These are phyloP conservation scores for Cordyceps cateniannulata DNA, from an alignment of 2,329 filamentous ascomycete species.

Conservation along the genomic window DNA sequence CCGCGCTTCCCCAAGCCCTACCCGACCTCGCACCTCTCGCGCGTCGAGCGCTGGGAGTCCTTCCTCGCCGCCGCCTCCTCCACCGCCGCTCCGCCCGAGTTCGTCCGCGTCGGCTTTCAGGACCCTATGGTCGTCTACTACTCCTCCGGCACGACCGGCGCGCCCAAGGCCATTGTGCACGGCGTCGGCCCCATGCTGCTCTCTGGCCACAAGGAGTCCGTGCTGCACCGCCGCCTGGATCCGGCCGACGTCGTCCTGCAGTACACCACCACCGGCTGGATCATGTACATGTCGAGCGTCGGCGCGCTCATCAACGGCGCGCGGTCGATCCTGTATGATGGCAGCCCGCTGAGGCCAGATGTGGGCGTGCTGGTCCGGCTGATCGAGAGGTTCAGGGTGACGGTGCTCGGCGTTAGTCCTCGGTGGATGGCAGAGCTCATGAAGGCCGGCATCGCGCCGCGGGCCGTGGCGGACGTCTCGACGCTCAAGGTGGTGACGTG, in stretches of 20 bases:
- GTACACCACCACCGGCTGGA: slow-evolving; percentile 72
- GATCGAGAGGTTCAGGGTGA: slow-evolving; percentile 57
- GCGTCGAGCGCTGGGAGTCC: slow-evolving; percentile 35
- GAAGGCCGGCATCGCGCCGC: slow-evolving; percentile 56
- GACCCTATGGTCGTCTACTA: slow-evolving; percentile 76
- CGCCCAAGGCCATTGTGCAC: slow-evolving; percentile 82
- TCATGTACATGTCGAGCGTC: slow-evolving; percentile 71
- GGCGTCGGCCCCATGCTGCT: slow-evolving; percentile 59
- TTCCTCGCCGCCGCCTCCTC: slow-evolving; percentile 34
- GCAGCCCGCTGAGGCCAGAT: slow-evolving; percentile 70
- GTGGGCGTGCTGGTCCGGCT: slow-evolving; percentile 56
- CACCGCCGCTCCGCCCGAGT: slow-evolving; percentile 33
- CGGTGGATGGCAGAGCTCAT: slow-evolving; percentile 70
- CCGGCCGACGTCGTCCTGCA: slow-evolving; percentile 41
- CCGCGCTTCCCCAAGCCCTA: slow-evolving; percentile 51
- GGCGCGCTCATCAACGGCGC: slow-evolving; percentile 53
- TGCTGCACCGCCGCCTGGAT: slow-evolving; percentile 38
- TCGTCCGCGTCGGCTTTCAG: slow-evolving; percentile 59
- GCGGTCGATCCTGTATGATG: slow-evolving; percentile 69
- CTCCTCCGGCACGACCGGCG: slow-evolving; percentile 74
- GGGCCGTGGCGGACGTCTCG: slow-evolving; percentile 56
- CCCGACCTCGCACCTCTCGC: slow-evolving; percentile 49
- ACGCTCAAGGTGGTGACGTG: slow-evolving; percentile 55
- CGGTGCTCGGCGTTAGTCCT: slow-evolving; percentile 68
- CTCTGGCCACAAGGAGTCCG: slow-evolving; percentile 50